These are phyloP conservation scores for Umbelopsis sp. DNA, from an alignment of 192 early-diverging fungal species.

Conservation along the genomic window DNA sequence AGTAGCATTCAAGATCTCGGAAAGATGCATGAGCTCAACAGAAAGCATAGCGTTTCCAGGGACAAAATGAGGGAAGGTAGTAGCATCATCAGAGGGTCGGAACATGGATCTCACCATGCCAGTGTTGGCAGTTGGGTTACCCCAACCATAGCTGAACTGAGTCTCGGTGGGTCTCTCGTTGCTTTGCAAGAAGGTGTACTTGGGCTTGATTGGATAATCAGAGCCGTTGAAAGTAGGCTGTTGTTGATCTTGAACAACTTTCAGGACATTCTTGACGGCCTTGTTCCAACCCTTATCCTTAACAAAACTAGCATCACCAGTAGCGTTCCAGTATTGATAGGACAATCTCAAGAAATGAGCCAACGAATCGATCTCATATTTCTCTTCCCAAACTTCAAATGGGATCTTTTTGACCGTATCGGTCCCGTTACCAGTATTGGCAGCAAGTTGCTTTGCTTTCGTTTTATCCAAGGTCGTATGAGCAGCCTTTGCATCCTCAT, in stretches of 20 bases:
- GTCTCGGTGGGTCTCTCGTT: conserved; percentile 43
- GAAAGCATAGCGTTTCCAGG: conserved; percentile 63
- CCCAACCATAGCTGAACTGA: conserved; percentile 42
- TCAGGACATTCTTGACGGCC: conserved; percentile 43
- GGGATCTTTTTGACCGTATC: background rate
- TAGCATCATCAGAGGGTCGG: conserved; percentile 62
- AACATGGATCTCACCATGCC: conserved; percentile 55
- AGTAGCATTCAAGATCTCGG: conserved; percentile 39
- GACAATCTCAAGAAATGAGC: conserved; percentile 60
- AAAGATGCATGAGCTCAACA: conserved; percentile 55
- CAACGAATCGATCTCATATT: conserved; percentile 63
- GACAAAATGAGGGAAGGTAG: conserved; percentile 58
- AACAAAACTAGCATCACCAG: conserved; percentile 38
- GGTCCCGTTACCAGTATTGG: no score
- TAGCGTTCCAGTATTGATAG: conserved; percentile 45
- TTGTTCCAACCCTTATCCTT: conserved; percentile 36
- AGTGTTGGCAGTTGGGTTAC: conserved; percentile 37
- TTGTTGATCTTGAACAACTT: conserved; percentile 34
- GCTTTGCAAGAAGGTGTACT: conserved; percentile 32
- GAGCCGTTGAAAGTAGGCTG: no score
- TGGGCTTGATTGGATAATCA: no score
- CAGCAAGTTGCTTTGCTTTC: no score
- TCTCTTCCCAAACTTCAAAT: conserved; percentile 51
- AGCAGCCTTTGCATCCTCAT: conserved; percentile 19
- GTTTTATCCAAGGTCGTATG: no score